Evolutionary conservation across 1,284 basidiomycete genomes (phyloP).

Genomic region (Boletellus deceptivus): DNA sequence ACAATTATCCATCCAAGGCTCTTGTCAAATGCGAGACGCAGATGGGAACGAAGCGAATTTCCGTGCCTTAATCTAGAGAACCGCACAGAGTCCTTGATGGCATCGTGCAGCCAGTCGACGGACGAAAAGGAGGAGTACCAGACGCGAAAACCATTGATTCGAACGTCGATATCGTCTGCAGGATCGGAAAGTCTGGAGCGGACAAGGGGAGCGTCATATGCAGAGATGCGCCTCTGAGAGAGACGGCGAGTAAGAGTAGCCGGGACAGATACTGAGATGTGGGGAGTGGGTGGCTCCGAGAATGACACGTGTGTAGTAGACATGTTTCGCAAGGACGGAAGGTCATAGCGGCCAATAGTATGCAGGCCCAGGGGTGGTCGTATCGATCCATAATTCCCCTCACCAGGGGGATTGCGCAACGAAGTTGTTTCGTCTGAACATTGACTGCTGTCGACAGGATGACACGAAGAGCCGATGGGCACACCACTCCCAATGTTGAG

Average conservation of each 20-base stretch:
- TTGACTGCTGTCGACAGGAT: conserved; percentile 1
- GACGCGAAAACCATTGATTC: conserved; percentile 83
- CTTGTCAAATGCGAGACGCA: conserved; percentile 76
- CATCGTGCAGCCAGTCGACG: conserved; percentile 91
- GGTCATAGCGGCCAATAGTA: conserved; percentile 7
- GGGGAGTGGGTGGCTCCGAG: conserved; percentile 21
- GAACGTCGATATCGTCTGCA: conserved; percentile 56
- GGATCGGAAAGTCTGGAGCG: conserved; percentile 31
- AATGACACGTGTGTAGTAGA: conserved; percentile 7
- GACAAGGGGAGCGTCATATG: conserved; percentile 61
- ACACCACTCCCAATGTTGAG: conserved; percentile 26
- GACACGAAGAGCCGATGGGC: neutral
- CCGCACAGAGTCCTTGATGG: conserved; percentile 86
- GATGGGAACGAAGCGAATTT: conserved; percentile 68
- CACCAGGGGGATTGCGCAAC: conserved; percentile 9
- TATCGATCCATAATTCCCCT: conserved; percentile 21
- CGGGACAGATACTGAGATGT: conserved; percentile 17
- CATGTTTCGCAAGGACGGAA: conserved; percentile 10
- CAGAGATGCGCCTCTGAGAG: conserved; percentile 62
- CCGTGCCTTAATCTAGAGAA: conserved; percentile 66
- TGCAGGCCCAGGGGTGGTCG: conserved; percentile 8
- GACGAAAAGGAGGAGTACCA: conserved; percentile 89
- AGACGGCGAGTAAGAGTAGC: conserved; percentile 31
- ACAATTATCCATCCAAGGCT: conserved; percentile 91
- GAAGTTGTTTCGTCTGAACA: conserved; percentile 19